phyloP scores from a whole-genome alignment of 1,284 basidiomycete genomes.

The Marasmius tenuissimus region DNA sequence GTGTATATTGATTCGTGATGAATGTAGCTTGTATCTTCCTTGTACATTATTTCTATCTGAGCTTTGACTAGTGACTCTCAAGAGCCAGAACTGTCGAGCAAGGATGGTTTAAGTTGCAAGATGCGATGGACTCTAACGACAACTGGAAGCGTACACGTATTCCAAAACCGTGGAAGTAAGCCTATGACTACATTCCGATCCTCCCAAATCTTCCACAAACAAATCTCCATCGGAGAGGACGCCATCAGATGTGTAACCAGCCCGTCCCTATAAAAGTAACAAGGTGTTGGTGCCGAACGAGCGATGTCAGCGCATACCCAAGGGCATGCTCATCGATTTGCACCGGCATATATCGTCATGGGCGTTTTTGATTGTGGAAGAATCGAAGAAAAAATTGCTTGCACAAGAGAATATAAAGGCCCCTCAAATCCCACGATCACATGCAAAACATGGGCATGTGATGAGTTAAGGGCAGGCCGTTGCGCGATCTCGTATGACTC shows the following conservation, averaged over 20 bases:
- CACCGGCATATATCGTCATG: constrained; percentile 41
- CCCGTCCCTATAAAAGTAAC: constrained; percentile 49
- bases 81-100: too few relatives aligned
- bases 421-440: not conserved
- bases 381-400: constrained; percentile 31
- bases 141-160: not conserved
- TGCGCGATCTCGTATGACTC: not conserved
- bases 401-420: not conserved
- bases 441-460: not conserved
- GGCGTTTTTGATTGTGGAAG: constrained; percentile 54
- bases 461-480: not conserved
- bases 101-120: not conserved
- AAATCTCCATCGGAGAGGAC: constrained; percentile 20
- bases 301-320: constrained; percentile 48
- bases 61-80: too few relatives aligned
- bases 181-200: too few relatives aligned
- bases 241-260: constrained; percentile 41
- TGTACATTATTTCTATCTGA: not conserved
- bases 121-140: not conserved
- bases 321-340: constrained; percentile 47
- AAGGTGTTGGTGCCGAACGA: constrained; percentile 52
- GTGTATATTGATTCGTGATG: not conserved
- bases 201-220: not conserved
- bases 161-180: too few relatives aligned
- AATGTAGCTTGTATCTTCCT: not conserved